Percentiles rank a stretch among this genome's conserved stretches.
Evolutionary conservation across 2,329 filamentous ascomycete species (phyloP).

Genomic region (Corynespora cassiicola): DNA sequence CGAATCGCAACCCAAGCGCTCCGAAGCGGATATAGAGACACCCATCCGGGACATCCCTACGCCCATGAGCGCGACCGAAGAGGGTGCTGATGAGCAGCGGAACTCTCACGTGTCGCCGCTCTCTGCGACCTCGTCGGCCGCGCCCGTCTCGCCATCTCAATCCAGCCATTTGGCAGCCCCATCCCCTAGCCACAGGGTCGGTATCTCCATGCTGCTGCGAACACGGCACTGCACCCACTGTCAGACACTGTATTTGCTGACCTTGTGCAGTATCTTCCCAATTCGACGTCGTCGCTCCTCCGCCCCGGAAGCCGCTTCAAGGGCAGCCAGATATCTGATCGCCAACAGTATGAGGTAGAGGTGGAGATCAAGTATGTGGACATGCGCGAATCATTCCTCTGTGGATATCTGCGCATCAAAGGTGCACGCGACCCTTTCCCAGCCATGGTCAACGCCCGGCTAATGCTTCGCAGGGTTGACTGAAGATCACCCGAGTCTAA

Average conservation of each 20-base stretch:
- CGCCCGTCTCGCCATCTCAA: slow-evolving; percentile 31
- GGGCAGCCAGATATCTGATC: slow-evolving; percentile 91
- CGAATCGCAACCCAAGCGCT: slow-evolving; percentile 36
- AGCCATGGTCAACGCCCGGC: slow-evolving; percentile 4
- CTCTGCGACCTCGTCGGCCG: slow-evolving; percentile 50
- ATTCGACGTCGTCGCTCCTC: slow-evolving; percentile 84
- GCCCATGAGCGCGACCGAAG: slow-evolving; percentile 44
- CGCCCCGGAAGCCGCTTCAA: slow-evolving; percentile 86
- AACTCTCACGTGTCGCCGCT: slow-evolving; percentile 39
- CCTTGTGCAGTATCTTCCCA: slow-evolving; percentile 68
- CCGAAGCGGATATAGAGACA: slow-evolving; percentile 38
- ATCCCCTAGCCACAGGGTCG: slow-evolving; percentile 41
- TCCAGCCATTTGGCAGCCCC: slow-evolving; percentile 34
- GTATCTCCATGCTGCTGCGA: slow-evolving; percentile 16
- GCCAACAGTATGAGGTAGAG: slow-evolving; percentile 92
- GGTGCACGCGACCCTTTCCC: slow-evolving; percentile 59
- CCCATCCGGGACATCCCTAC: slow-evolving; percentile 45
- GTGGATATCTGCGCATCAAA: slow-evolving; percentile 94
- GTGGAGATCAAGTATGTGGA: slow-evolving; percentile 98
- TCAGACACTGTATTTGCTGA: slow-evolving; percentile 26
- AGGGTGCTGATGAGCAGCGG: slow-evolving; percentile 42
- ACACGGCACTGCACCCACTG: not conserved
- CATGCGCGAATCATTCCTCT: slow-evolving; percentile 90
- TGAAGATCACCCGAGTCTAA: slow-evolving; percentile 94
- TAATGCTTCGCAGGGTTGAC: slow-evolving; percentile 72